Base-by-base conservation (phyloP, 2,329 filamentous ascomycete species). In the Penicillium italicum region DNA sequence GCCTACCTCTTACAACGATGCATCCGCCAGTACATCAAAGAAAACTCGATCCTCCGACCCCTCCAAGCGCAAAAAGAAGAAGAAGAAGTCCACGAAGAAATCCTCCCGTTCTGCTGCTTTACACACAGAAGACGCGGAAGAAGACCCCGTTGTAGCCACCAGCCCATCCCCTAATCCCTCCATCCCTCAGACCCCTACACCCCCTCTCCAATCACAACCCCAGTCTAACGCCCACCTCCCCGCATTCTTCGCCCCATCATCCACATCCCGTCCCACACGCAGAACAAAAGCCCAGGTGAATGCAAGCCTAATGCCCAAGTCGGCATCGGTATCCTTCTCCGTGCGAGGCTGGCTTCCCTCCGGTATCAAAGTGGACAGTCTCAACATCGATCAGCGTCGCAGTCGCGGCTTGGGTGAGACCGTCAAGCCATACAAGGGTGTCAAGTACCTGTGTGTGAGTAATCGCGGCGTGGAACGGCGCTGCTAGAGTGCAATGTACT, bases 361-460 rank as follows among this genome's bases (percentile, higher is more conserved):
- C 61, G 85, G 85, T 4, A 79, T 87, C 63, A 82, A 79, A 58
- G 85, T 87, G 1, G 84, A 87, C 50, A 82, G 80, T 62, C 68
- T 87, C 58, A 77, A 78, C n/a, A 74, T 87, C 14, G 84, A 87
- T 70, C 79, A 84, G n/a, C 87, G 89, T 71, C 91, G 87, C 76
- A 96, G 90, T 73, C 84, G 87, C 55, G 94, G 94, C 0, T 68
- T 99, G 43, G 91, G 91, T 0, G 91, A 96, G 62, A 85, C 89
- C 2, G 85, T 97, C 37, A 95, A 91, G 75, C 94, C 94, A 24
- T 97, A 96, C 75, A 99, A 97, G 76, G 94, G 94, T 1, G 94
- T 99, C 62, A 99, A 99, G 76, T 99, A 99, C 74, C 72, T 99
- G 65, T 97, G 92, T 63, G 82, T 86, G 12, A 85, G 82, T 69